Evolutionary conservation across 805 yeast genomes (phyloP), one percentile per base, ranked within the genome.

Genomic region (Isabelozyma pseudorhagii): DNA sequence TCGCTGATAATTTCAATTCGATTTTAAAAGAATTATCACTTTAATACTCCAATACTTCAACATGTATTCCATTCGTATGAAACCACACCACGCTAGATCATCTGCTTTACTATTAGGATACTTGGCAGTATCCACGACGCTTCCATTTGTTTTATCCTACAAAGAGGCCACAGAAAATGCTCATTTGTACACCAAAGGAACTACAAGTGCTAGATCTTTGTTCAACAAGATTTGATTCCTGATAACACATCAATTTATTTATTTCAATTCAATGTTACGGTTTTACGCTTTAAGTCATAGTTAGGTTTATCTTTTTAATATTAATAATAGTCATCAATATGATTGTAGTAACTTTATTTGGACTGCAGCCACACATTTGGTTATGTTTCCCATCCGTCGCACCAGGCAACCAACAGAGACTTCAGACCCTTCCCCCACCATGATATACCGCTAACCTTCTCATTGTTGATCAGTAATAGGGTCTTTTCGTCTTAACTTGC

Each of bases 141-240:
- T 67, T 39, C 78, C 78, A 3, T 73, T 74, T 48, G 51, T 67
- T 43, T 69, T 72, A 48, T 70, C 76, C 3, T 74, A 72, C 55
- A 69, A 64, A 49, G 78, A 73, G 50, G 55, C 74, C 13, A 47
- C 50, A 21, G 60, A 54, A 25, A 38, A 53, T 39, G 52, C 54
- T 29, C 58, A 63, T 36, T 25, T 27, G 36, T 42, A 42, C 15
- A 54, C 62, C 14, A 73, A 71, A 50, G 77, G 77, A 6, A 63
- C 67, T 40, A 59, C 66, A 39, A 68, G 62, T 46, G 59, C 70
- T 43, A 63, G 78, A 47, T 56, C 72, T 25, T 60, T 71, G 40
- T 71, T 72, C 45, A 68, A 64, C 51, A 69, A 71, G 54, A 62
- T 70, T 45, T 69, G 52, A 45, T n/a, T 27, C 6, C 10, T 14